Evolutionary conservation across 441 rosid genomes (phyloP).

Genomic region (Theobroma grandiflorum): DNA sequence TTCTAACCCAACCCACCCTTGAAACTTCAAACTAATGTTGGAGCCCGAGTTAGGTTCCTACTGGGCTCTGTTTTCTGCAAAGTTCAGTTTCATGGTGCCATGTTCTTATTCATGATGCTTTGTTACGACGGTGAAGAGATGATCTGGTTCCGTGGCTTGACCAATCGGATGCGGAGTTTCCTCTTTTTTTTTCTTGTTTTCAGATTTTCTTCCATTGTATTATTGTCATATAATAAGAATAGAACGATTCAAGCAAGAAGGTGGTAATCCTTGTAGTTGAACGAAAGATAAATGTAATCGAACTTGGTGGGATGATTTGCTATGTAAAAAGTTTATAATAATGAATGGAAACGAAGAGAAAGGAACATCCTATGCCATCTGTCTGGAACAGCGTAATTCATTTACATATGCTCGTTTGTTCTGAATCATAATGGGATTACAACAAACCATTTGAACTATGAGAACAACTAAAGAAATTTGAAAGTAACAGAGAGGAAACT

Average conservation of each 20-base stretch:
- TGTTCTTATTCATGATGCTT: no score
- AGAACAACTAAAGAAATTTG: not conserved
- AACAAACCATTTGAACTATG: not conserved
- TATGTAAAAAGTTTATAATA: not conserved
- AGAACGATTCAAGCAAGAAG: not conserved
- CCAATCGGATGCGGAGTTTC: not conserved
- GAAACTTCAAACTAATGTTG: not conserved
- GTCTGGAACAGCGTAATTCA: not conserved
- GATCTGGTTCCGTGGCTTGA: not conserved
- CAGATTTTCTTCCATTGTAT: no score
- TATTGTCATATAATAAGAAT: not conserved
- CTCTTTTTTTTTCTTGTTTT: not conserved
- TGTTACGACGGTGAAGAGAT: no score
- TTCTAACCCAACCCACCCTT: not conserved
- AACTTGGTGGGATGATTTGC: not conserved
- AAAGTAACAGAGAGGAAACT: not conserved
- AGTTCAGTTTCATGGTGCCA: no score
- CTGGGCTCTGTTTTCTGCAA: no score
- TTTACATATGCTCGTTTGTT: not conserved
- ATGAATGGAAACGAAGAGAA: not conserved
- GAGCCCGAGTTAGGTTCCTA: no score
- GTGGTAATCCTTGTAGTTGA: not conserved
- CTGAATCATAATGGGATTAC: not conserved
- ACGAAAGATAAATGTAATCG: not conserved
- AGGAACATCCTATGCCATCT: not conserved